Evolutionary conservation across 2,329 filamentous ascomycete genomes (phyloP), one percentile per base, ranked within the genome.

Genomic region (Beauveria rudraprayagi): DNA sequence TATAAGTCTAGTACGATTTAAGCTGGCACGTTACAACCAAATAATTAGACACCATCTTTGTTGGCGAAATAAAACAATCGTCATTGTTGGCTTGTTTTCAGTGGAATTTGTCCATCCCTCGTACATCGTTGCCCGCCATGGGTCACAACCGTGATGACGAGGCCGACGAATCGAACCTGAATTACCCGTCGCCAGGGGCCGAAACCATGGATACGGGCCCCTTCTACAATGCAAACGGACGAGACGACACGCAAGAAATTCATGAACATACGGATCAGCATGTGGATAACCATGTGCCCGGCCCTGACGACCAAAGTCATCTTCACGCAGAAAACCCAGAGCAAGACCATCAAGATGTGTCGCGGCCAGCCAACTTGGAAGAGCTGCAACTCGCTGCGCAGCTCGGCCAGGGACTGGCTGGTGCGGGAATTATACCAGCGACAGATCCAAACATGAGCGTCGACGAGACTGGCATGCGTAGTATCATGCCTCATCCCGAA

Each of bases 381-480:
- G 82, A 85, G 71, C 74, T 85, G 47, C 82, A 83, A 69, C 73
- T 85, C 44, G 82, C 82, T 16, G 82, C 83, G 10, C 83, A 84
- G 67, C 72, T 85, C 47, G 82, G 81, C 53, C 80, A 83, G 63
- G 81, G 77, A 48, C 73, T 85, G 17, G 78, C 80, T 28, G 71
- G 73, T 10, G 69, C 75, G 14, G 76, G 80, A 41, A 78, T 81
- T 62, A 77, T 84, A 69, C 72, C 77, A n/a, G 71, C 75, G 17
- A 76, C 79, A 19, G 78, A 80, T 61, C 70, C 76, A 2, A 76
- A 71, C 46, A 77, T 77, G 71, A 73, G 70, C 41, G 72, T 76
- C 14, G 76, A 78, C 50, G 78, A 80, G 52, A 67, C 75, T 3
- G 72, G 69, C 62, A 68, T 80, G 65, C 75, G 76, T 52, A 76